Conservation (phyloP, 192 early-diverging fungal species). For the Ambispora gerdemannii region DNA sequence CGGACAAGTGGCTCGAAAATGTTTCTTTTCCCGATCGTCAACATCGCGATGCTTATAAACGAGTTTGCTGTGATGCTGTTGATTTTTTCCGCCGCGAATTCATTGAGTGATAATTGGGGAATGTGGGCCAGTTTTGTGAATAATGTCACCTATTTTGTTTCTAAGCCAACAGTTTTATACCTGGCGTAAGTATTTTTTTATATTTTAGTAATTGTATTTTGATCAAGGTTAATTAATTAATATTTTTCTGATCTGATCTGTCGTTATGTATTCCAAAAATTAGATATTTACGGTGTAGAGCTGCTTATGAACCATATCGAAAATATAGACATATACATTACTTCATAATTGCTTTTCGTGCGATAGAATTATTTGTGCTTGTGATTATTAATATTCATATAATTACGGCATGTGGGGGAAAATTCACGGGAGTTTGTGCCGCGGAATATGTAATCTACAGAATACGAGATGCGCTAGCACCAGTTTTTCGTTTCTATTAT, state of each 20-base stretch:
- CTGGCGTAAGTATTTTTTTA: constrained; percentile 31
- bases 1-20: constrained; percentile 33
- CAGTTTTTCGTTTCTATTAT: constrained; percentile 38
- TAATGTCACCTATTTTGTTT: constrained; percentile 41
- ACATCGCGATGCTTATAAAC: constrained; percentile 38
- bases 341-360: constrained; percentile 33
- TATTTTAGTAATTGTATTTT: background rate
- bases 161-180: constrained; percentile 39
- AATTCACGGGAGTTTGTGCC: constrained; percentile 34
- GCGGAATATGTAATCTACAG: constrained; percentile 31
- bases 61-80: constrained; percentile 36
- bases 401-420: constrained; percentile 34
- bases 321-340: constrained; percentile 34
- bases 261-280: too few relatives aligned
- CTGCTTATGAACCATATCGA: constrained; percentile 32
- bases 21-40: constrained; percentile 42
- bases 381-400: constrained; percentile 35
- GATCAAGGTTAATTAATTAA: too few relatives aligned
- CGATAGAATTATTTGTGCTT: constrained; percentile 32
- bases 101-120: constrained; percentile 22
- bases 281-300: constrained; percentile 30
- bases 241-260: too few relatives aligned
- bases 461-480: constrained; percentile 34
- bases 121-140: constrained; percentile 38
- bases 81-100: constrained; percentile 25